Evolutionary conservation across 1,284 basidiomycete genomes (phyloP), one percentile per base, ranked within the genome.

Genomic region (Cryptococcus sp.): DNA sequence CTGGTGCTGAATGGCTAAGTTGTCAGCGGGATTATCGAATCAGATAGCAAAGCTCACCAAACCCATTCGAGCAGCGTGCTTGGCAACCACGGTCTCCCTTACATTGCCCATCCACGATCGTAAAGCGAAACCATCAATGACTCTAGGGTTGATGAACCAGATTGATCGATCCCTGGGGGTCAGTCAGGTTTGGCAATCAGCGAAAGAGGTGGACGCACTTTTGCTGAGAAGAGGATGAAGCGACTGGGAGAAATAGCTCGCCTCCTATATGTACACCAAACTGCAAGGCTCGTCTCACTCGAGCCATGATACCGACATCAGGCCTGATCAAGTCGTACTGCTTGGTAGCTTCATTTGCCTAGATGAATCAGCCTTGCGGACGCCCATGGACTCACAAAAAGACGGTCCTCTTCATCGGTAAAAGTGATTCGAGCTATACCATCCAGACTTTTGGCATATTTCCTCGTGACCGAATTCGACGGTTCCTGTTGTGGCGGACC

Each of bases 381-480:
- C 32, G 41, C 37, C 19, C 22, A 18, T 24, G 7, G 24, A 51
- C 69, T 55, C 37, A 74, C 71, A 48, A 65, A 65, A 1, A 76
- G 54, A 21, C 59, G 55, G 40, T 71, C 71, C 28, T 70, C 66
- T 42, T 76, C 73, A 46, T 76, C 75, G 0, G 62, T 60, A 50
- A 76, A 75, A 48, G 69, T 64, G 0, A 75, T 74, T 4, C 75
- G 64, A 22, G 75, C 61, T 42, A 76, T 70, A 25, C 62, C 69
- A 45, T 75, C 69, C 0, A 72, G 52, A 13, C 60, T 48, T 40
- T 73, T 56, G 0, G 49, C 43, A 48, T 75, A 74, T 18, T 53
- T 46, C 10, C 73, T 60, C 0, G 72, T 69, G 11, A 76, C 73
- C 24, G 63, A 67, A 56, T 76, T 76, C 1, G 70, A 73, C 0